Evolutionary conservation across 768 basidiomycete species (phyloP).

Genomic region (Lactarius quietus): DNA sequence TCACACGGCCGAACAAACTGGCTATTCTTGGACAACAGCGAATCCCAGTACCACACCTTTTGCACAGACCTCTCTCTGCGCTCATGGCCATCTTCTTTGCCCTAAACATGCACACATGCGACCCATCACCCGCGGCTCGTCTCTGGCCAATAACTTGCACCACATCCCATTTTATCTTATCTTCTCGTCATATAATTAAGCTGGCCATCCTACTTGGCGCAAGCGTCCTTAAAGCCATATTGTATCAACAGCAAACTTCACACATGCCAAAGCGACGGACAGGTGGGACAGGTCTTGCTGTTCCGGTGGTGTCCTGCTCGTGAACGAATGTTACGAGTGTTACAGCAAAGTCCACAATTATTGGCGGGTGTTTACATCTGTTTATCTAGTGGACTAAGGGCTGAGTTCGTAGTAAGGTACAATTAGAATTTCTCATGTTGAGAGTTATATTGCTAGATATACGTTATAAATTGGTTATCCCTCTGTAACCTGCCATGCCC

Average conservation of each 20-base stretch:
- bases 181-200: constrained; percentile 74
- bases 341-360: too few species aligned
- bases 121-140: constrained; percentile 30
- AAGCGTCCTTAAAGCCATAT: constrained; percentile 66
- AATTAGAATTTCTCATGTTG: too few species aligned
- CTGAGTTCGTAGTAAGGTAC: too few species aligned
- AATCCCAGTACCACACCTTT: constrained; percentile 89
- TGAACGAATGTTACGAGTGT: too few species aligned
- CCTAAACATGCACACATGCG: constrained; percentile 52
- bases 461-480: too few species aligned
- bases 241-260: constrained; percentile 69
- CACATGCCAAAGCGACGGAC: constrained; percentile 50
- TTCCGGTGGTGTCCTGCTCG: too few species aligned
- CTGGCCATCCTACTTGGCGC: too few species aligned
- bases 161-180: constrained; percentile 55
- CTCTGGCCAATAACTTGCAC: constrained; percentile 32
- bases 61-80: constrained; percentile 63
- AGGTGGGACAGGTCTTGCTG: constrained; percentile 59
- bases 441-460: too few species aligned
- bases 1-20: not conserved
- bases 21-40: constrained; percentile 78
- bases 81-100: constrained; percentile 55
- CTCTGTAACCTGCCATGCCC: too few species aligned
- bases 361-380: too few species aligned
- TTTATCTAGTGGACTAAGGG: too few species aligned